A percentile compares a stretch with the other conserved stretches of the same genome.
phyloP scores from a whole-genome alignment of 495 filamentous ascomycete species.

The Penicillium malachiteum region DNA sequence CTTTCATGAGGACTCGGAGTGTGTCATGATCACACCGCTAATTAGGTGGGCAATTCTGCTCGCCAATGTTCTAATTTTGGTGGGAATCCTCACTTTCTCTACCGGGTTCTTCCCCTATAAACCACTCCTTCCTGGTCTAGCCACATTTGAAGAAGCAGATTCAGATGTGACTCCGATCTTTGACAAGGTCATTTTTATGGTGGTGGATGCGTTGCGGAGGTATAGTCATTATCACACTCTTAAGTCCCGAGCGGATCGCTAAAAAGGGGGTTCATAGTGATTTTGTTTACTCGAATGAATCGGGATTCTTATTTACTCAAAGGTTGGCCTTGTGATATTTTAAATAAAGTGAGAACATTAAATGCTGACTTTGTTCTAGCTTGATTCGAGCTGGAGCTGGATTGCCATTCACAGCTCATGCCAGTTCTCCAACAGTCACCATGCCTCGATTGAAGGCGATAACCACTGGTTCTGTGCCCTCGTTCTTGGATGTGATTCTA shows the following conservation, averaged over 20 bases:
- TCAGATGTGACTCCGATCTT: slow-evolving; percentile 57
- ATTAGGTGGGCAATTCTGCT: slow-evolving; percentile 33
- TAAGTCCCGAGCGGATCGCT: not conserved
- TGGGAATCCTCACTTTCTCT: slow-evolving; percentile 79
- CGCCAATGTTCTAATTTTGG: slow-evolving; percentile 73
- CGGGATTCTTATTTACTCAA: slow-evolving; percentile 88
- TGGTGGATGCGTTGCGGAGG: slow-evolving; percentile 92
- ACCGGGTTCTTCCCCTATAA: slow-evolving; percentile 98
- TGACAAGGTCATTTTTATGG: slow-evolving; percentile 93
- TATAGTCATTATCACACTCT: slow-evolving; percentile 30
- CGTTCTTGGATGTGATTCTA: slow-evolving; percentile 94
- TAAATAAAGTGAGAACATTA: not conserved
- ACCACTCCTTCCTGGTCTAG: slow-evolving; percentile 81
- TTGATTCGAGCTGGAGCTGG: slow-evolving; percentile 80
- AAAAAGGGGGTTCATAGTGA: slow-evolving; percentile 57
- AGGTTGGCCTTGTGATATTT: slow-evolving; percentile 52
- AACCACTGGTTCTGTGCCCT: slow-evolving; percentile 93
- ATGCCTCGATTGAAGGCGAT: slow-evolving; percentile 98
- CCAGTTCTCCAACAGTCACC: slow-evolving; percentile 94
- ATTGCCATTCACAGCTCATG: slow-evolving; percentile 92
- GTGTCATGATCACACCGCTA: slow-evolving; percentile 20
- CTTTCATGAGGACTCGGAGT: not conserved
- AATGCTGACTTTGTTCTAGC: slow-evolving; percentile 42
- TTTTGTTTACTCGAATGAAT: slow-evolving; percentile 82
- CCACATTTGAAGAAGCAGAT: slow-evolving; percentile 54